Percentiles rank a stretch among this genome's conserved stretches.
Conservation (phyloP, 257 asterid genomes). For the Sherardia arvensis region DNA sequence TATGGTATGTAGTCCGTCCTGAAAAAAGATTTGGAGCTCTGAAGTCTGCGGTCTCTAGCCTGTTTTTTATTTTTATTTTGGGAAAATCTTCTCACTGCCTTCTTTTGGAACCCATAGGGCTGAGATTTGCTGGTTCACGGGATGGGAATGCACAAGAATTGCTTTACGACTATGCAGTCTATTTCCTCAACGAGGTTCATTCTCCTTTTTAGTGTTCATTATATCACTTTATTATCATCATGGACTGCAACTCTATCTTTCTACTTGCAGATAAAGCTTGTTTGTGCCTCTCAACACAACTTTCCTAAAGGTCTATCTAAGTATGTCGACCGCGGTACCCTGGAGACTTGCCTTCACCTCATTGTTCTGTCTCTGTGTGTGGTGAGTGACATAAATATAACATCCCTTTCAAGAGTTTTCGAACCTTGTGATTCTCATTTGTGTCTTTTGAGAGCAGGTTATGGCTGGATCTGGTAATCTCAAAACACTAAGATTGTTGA, state of each 20-base stretch:
- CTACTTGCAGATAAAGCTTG: constrained; percentile 74
- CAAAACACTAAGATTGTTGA: constrained; percentile 70
- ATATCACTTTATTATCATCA: constrained; percentile 11
- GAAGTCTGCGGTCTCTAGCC: not conserved
- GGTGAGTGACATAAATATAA: constrained; percentile 37
- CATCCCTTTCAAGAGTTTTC: constrained; percentile 6
- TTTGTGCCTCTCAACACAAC: constrained; percentile 37
- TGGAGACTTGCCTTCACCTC: constrained; percentile 94
- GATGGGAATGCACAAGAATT: constrained; percentile 88
- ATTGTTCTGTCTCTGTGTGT: constrained; percentile 87
- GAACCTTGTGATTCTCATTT: constrained; percentile 11
- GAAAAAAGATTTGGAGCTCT: not conserved
- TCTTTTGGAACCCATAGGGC: constrained; percentile 33
- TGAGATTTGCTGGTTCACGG: constrained; percentile 93
- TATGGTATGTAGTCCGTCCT: too few relatives aligned
- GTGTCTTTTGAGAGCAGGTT: constrained; percentile 45
- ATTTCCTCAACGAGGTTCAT: constrained; percentile 86
- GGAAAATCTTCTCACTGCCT: not conserved
- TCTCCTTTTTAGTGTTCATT: constrained; percentile 11
- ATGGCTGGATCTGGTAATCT: constrained; percentile 99
- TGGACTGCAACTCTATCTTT: constrained; percentile 16
- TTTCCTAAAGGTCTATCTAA: constrained; percentile 70
- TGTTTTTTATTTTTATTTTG: not conserved
- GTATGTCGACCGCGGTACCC: constrained; percentile 84
- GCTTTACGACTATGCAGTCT: constrained; percentile 71